A percentile compares a stretch with the other conserved stretches of the same genome.
These are phyloP conservation scores for Calonectria fujianensis DNA, from an alignment of 2,329 filamentous ascomycete genomes.

Conservation along the genomic window DNA sequence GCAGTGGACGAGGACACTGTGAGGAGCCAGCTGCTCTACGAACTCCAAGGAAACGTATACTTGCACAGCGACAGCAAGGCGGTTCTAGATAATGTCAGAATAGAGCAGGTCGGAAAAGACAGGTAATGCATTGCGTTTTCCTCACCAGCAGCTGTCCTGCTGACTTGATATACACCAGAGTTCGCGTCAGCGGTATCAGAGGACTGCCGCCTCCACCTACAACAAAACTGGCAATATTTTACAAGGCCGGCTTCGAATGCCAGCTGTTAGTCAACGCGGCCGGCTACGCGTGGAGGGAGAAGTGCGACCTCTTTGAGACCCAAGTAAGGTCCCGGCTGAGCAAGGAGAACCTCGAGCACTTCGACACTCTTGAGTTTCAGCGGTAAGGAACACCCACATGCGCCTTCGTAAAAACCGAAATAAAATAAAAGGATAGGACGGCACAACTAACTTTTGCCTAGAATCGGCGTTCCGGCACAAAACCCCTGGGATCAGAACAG, in stretches of 20 bases:
- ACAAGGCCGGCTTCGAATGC: slow-evolving; percentile 28
- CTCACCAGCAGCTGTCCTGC: background rate
- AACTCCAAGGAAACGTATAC: slow-evolving; percentile 33
- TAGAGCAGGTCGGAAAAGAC: slow-evolving; percentile 36
- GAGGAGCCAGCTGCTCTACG: slow-evolving; percentile 33
- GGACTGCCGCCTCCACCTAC: slow-evolving; percentile 32
- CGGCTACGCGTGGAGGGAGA: slow-evolving; percentile 32
- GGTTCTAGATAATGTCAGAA: slow-evolving; percentile 38
- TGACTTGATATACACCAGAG: slow-evolving; percentile 6
- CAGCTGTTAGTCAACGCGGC: slow-evolving; percentile 24
- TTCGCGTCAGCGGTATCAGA: slow-evolving; percentile 31
- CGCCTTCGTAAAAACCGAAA: background rate
- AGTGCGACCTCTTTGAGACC: slow-evolving; percentile 30
- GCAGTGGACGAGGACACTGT: slow-evolving; percentile 28
- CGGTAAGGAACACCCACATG: slow-evolving; percentile 3
- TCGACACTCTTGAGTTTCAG: slow-evolving; percentile 31
- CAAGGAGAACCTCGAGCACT: slow-evolving; percentile 2
- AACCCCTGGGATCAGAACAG: slow-evolving; percentile 33
- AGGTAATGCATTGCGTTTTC: slow-evolving; percentile 3
- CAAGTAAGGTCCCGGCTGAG: slow-evolving; percentile 17
- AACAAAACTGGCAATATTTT: slow-evolving; percentile 33
- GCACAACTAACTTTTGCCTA: background rate
- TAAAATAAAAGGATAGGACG: background rate
- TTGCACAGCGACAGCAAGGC: slow-evolving; percentile 32
- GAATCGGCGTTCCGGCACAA: slow-evolving; percentile 31